phyloP scores from a whole-genome alignment of 768 basidiomycete genomes.

The Lactifluus volemus region DNA sequence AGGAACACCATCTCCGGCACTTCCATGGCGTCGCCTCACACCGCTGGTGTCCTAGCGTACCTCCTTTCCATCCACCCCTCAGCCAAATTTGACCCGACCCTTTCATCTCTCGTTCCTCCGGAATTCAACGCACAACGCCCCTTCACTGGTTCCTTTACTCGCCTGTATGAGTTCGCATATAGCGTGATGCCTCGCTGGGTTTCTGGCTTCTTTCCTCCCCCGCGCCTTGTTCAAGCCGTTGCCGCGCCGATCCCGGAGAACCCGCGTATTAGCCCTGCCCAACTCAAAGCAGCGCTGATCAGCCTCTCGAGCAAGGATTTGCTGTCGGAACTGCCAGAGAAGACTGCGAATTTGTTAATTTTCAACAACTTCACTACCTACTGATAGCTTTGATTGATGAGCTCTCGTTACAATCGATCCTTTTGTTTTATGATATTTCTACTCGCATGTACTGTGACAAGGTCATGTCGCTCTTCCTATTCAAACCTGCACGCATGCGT shows the following conservation, averaged over 20 bases:
- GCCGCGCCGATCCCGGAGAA: constrained; percentile 31
- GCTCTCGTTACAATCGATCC: neutral
- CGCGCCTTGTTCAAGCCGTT: constrained; percentile 33
- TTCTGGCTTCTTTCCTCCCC: constrained; percentile 44
- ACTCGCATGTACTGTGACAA: neutral
- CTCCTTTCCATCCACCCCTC: constrained; percentile 78
- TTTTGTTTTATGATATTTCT: neutral
- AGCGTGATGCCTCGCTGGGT: constrained; percentile 49
- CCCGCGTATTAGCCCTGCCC: constrained; percentile 46
- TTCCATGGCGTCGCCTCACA: constrained; percentile 90
- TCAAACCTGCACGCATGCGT: neutral
- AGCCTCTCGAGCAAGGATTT: constrained; percentile 44
- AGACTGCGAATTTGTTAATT: constrained; percentile 63
- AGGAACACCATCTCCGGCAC: constrained; percentile 76
- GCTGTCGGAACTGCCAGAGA: constrained; percentile 37
- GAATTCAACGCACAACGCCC: constrained; percentile 29
- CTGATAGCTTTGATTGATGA: neutral
- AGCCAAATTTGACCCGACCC: constrained; percentile 42
- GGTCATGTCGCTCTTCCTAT: neutral
- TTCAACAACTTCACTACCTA: constrained; percentile 27
- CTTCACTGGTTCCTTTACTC: constrained; percentile 31
- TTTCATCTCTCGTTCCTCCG: constrained; percentile 30
- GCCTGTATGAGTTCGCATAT: constrained; percentile 45
- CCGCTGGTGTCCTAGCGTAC: constrained; percentile 81
- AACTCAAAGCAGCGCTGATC: constrained; percentile 71